Conservation (phyloP, 345 rosid species). For the Psidium guajava region DNA sequence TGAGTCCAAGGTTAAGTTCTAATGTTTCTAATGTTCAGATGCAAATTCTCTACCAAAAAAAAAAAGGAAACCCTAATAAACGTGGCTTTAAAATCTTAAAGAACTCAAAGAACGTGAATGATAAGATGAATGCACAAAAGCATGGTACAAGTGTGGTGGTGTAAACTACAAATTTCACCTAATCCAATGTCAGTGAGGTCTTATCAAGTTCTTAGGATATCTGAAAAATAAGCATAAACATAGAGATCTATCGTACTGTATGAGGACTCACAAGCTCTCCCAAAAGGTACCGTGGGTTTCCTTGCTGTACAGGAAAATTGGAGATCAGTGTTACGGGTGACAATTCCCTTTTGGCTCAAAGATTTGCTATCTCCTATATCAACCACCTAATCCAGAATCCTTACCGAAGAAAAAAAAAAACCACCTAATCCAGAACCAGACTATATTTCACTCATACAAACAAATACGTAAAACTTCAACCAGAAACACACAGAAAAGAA, state of each 20-base stretch:
- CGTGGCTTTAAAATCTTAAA: background rate
- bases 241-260: background rate
- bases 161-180: background rate
- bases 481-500: background rate
- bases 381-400: background rate
- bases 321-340: background rate
- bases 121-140: background rate
- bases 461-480: background rate
- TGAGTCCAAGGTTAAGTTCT: background rate
- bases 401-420: too few relatives aligned
- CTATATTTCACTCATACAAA: background rate
- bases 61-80: background rate
- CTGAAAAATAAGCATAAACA: background rate
- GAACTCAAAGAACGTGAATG: background rate
- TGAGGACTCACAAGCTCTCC: background rate
- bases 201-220: background rate
- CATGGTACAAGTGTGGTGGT: background rate
- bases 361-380: background rate
- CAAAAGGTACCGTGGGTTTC: background rate
- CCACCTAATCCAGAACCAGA: background rate
- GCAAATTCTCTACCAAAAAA: background rate
- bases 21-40: background rate
- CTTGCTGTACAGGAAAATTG: background rate
- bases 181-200: background rate
- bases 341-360: background rate